Conservation (phyloP, 371 early-diverging fungal species). For the Mortierella polycephala region DNA sequence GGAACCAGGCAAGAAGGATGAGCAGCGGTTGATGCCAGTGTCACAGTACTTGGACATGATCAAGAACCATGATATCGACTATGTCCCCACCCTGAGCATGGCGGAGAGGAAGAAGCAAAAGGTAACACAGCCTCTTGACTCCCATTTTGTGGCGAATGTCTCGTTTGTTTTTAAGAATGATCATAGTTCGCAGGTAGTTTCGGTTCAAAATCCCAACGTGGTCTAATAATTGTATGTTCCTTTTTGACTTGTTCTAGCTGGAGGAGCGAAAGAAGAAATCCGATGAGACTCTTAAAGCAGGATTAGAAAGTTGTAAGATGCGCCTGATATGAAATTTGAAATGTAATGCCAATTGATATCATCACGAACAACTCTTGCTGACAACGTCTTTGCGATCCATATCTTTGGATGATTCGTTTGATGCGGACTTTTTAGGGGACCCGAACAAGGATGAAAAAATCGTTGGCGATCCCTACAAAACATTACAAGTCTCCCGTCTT, state of each 20-base stretch:
- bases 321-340: too few species aligned
- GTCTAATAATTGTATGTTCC: background rate
- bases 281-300: constrained; percentile 67
- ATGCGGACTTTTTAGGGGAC: constrained; percentile 63
- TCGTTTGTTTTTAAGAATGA: background rate
- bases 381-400: background rate
- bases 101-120: constrained; percentile 77
- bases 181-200: background rate
- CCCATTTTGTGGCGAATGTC: background rate
- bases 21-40: constrained; percentile 73
- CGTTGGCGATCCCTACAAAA: constrained; percentile 93
- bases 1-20: constrained; percentile 72
- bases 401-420: background rate
- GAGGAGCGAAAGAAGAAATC: constrained; percentile 65
- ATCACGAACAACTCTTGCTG: too few species aligned
- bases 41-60: constrained; percentile 71
- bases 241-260: constrained; percentile 50
- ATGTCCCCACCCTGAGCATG: constrained; percentile 77
- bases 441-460: constrained; percentile 75
- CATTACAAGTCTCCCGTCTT: constrained; percentile 89
- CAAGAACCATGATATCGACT: constrained; percentile 75
- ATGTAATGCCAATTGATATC: background rate
- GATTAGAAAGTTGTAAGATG: constrained; percentile 64
- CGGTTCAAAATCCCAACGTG: background rate
- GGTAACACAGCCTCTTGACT: constrained; percentile 54